These are phyloP conservation scores for Quercus agrifolia DNA, from an alignment of 306 rosid species.

Conservation along the genomic window DNA sequence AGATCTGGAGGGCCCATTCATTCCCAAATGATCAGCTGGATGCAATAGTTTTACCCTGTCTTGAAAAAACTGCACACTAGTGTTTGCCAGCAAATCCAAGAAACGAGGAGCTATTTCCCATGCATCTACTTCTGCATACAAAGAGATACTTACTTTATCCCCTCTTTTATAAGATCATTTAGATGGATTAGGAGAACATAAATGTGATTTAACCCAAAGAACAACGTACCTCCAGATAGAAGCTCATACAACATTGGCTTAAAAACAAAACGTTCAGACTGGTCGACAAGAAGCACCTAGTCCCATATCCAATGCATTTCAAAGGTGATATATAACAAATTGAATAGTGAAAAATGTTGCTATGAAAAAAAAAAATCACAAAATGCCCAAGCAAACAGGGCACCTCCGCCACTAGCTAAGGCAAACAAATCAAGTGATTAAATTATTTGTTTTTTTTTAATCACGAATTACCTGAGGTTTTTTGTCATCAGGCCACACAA, in stretches of 20 bases:
- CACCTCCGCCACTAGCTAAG: neutral
- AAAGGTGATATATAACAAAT: neutral
- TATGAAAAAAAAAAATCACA: neutral
- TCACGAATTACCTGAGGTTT: slow-evolving; percentile 62
- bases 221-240: slow-evolving; percentile 75
- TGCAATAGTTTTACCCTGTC: slow-evolving; percentile 70
- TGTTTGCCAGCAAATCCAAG: slow-evolving; percentile 70
- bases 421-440: neutral
- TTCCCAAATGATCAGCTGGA: slow-evolving; percentile 59
- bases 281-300: slow-evolving; percentile 60
- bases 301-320: slow-evolving; percentile 3
- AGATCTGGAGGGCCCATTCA: slow-evolving; percentile 42
- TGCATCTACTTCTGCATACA: slow-evolving; percentile 75
- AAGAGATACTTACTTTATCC: slow-evolving; percentile 12
- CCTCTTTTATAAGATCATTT: neutral
- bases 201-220: slow-evolving; percentile 10
- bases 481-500: slow-evolving; percentile 75
- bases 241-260: slow-evolving; percentile 97
- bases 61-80: slow-evolving; percentile 69
- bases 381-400: too few relatives aligned
- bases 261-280: slow-evolving; percentile 54
- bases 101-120: slow-evolving; percentile 99
- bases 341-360: neutral
- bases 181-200: slow-evolving; percentile 15
- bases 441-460: neutral